phyloP scores from a whole-genome alignment of 1,139 yeast genomes.

The Lodderomyces parapsilosis region DNA sequence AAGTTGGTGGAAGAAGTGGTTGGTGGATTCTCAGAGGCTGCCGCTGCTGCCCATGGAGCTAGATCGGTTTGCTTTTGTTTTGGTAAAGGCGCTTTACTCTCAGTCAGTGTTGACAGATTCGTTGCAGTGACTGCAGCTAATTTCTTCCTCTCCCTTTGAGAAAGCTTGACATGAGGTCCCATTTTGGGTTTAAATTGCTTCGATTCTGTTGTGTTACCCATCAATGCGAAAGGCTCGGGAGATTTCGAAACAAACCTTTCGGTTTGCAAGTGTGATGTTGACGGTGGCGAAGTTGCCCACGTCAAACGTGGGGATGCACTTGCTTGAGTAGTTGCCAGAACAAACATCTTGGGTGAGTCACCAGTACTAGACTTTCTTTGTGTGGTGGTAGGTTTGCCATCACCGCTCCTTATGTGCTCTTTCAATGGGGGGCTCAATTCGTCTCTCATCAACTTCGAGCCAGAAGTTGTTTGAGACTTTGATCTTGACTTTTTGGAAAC shows the following conservation, averaged over 20 bases:
- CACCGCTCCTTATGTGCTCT: neutral
- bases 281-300: slow-evolving; percentile 28
- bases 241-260: slow-evolving; percentile 10
- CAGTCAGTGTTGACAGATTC: neutral
- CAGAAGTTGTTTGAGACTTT: neutral
- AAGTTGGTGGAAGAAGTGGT: slow-evolving; percentile 5
- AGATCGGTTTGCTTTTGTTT: neutral
- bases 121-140: slow-evolving; percentile 16
- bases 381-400: neutral
- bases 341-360: neutral
- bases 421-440: neutral
- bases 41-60: slow-evolving; percentile 12
- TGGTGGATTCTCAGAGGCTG: neutral
- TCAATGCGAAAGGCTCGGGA: slow-evolving; percentile 7
- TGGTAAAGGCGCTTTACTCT: neutral
- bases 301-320: slow-evolving; percentile 23
- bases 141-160: slow-evolving; percentile 55
- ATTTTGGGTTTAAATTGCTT: slow-evolving; percentile 29
- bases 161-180: slow-evolving; percentile 37
- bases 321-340: neutral
- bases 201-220: slow-evolving; percentile 7
- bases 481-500: slow-evolving; percentile 1
- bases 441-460: neutral
- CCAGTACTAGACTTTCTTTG: neutral
- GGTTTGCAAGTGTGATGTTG: slow-evolving; percentile 11